A percentile compares a stretch with the other conserved stretches of the same genome.
Conservation (phyloP, 805 yeast genomes). For the Dipodascus albidus region DNA sequence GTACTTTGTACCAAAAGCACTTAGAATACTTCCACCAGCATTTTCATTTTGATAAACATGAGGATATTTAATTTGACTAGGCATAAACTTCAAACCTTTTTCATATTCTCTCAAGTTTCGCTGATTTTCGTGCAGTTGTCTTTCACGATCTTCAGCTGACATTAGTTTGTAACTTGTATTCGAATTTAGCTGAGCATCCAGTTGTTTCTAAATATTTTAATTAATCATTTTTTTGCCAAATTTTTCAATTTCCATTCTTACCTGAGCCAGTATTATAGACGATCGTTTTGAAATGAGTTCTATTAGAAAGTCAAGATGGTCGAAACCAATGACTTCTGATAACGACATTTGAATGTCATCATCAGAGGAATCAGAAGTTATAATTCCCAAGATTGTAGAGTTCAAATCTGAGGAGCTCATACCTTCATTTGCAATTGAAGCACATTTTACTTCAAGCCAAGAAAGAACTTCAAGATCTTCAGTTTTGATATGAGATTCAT, state of each 20-base stretch:
- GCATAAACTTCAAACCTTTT: slow-evolving; percentile 19
- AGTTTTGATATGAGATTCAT: neutral
- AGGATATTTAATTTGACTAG: slow-evolving; percentile 50
- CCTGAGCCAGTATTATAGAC: slow-evolving; percentile 17
- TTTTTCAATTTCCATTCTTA: slow-evolving; percentile 21
- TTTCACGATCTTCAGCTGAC: slow-evolving; percentile 14
- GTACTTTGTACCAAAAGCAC: slow-evolving; percentile 71
- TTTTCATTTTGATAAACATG: slow-evolving; percentile 73
- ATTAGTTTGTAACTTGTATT: slow-evolving; percentile 3
- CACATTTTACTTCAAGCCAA: slow-evolving; percentile 7
- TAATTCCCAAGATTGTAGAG: slow-evolving; percentile 4
- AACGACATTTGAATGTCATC: slow-evolving; percentile 59
- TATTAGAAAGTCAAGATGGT: slow-evolving; percentile 70
- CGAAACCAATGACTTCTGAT: slow-evolving; percentile 76
- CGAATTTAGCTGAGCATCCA: slow-evolving; percentile 10
- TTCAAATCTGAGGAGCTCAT: slow-evolving; percentile 3
- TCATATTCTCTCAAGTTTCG: slow-evolving; percentile 14
- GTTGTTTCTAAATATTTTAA: slow-evolving; percentile 11
- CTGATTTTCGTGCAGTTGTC: slow-evolving; percentile 14
- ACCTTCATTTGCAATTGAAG: neutral
- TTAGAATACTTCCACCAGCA: slow-evolving; percentile 50
- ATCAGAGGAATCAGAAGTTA: slow-evolving; percentile 30
- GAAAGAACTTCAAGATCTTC: slow-evolving; percentile 3
- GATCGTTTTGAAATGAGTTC: slow-evolving; percentile 36
- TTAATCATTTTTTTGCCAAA: slow-evolving; percentile 10